Evolutionary conservation across 2,329 filamentous ascomycete species (phyloP), one percentile per base, ranked within the genome.

Genomic region (Colletotrichum sp.): DNA sequence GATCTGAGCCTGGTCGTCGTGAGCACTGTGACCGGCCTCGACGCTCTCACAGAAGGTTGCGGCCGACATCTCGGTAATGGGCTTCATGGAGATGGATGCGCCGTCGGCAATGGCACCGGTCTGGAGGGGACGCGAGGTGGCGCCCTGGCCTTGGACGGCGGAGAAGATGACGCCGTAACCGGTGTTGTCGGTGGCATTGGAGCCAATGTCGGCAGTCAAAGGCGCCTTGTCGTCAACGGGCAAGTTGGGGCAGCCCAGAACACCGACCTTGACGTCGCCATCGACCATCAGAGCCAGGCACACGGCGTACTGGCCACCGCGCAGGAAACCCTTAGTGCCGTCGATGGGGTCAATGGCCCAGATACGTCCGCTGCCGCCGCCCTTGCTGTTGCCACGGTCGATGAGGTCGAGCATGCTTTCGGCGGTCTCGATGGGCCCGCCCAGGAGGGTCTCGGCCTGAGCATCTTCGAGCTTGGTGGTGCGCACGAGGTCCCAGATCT

Each of bases 281-380:
- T 98, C 96, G 32, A 98, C 94, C 87, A 99, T 94, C 80, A 99
- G 89, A 44, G 92, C 97, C 7, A 99, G 91, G 83, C 96, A 98
- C 70, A 99, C 96, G 71, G 97, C 98, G 83, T 99, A 99, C 87
- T 99, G 97, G 52, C 96, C 98, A 69, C 97, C 97, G 77, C 98
- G 92, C 76, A 99, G 89, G 88, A 99, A 99, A 34, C 97, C 98
- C 87, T 98, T 98, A 70, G 97, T 99, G 79, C 97, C 97, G 85
- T 99, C 97, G 78, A 99, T 98, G 75, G 97, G 97, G 85, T 99
- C 97, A 73, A 99, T 93, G 55, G 96, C 95, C 97, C 97, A 99
- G 84, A 98, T 95, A 79, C 97, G 90, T 77, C 95, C 96, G 78
- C 88, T 90, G 76, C 87, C 84, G 32, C 95, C 95, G 76, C 95